Evolutionary conservation across 208 protist species (phyloP).

Genomic region (Leptomonas seymouri): DNA sequence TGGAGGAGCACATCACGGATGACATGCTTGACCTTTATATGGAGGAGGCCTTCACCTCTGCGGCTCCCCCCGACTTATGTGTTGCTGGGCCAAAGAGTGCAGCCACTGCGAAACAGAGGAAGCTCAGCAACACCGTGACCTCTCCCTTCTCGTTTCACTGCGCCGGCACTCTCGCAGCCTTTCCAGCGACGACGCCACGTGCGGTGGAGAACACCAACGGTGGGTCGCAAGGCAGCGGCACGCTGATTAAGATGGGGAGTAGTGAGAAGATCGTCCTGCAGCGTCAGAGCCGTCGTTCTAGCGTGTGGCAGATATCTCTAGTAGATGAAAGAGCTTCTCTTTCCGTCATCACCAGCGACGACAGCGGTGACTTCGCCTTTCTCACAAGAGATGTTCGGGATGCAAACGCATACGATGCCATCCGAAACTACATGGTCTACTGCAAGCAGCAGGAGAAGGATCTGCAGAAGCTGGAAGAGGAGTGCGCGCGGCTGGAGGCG

Average conservation of each 20-base stretch:
- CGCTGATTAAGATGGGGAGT: background rate
- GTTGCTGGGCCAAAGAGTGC: background rate
- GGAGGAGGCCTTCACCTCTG: background rate
- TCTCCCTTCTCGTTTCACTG: background rate
- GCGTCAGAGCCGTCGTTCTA: background rate
- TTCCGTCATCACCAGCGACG: conserved; percentile 46
- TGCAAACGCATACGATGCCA: conserved; percentile 30
- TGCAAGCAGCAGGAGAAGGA: conserved; percentile 40
- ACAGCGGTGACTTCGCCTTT: conserved; percentile 43
- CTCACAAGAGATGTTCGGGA: conserved; percentile 26
- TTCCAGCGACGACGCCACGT: background rate
- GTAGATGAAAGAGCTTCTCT: background rate
- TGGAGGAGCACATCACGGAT: conserved; percentile 39
- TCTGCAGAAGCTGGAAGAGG: conserved; percentile 10
- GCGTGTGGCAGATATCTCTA: background rate
- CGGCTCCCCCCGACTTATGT: background rate
- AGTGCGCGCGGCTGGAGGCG: conserved; percentile 28
- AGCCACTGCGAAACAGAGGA: background rate
- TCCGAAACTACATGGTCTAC: conserved; percentile 37
- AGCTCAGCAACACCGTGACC: background rate
- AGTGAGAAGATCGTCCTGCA: background rate
- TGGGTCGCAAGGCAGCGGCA: background rate
- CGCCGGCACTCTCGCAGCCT: background rate
- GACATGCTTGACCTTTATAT: conserved; percentile 33
- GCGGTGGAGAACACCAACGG: no score